Evolutionary conservation across 176 grass and related monocot genomes (phyloP), one percentile per base, ranked within the genome.

Genomic region (Raddia distichophylla): DNA sequence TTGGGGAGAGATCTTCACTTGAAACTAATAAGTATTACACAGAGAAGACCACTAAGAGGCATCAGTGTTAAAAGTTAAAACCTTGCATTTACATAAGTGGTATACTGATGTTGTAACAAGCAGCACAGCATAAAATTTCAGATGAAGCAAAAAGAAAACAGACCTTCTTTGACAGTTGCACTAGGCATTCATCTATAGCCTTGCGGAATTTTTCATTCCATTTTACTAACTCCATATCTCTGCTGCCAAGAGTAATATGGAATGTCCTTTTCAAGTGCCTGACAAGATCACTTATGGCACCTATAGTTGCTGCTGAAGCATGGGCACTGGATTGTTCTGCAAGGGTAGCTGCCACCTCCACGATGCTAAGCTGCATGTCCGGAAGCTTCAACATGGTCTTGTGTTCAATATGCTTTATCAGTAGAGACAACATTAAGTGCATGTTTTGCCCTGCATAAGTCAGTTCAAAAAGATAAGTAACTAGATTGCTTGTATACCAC

Each of bases 361-460:
- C 91, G 15, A 99, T 86, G 75, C 83, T 91, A 75, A 95, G 82
- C 82, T 99, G 96, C 83, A 99, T 91, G 10, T 93, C 93, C 73
- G 93, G 93, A 40, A 93, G 93, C 84, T 99, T 95, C 86, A 93
- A 45, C 50, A 95, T 62, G 77, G 91, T 55, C 71, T 95, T 99
- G 77, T 99, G 91, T 71, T 99, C 96, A 72, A 99, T 90, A 87
- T 99, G 93, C 93, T 99, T 99, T 87, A 99, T 85, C 64, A 99
- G 62, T 65, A 99, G 78, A 22, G 96, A 95, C 71, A 95, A 71
- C 85, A 99, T 74, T 72, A 95, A 87, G 80, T 95, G 93, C 84
- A 90, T 91, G 83, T 89, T 99, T 91, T 90, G 87, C 11, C 90
- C 96, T 95, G 77, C 15, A 83, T 7, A 89, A 89, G 45, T 80